Base-by-base conservation (phyloP, 1,284 basidiomycete species). In the Leccinum laetum region DNA sequence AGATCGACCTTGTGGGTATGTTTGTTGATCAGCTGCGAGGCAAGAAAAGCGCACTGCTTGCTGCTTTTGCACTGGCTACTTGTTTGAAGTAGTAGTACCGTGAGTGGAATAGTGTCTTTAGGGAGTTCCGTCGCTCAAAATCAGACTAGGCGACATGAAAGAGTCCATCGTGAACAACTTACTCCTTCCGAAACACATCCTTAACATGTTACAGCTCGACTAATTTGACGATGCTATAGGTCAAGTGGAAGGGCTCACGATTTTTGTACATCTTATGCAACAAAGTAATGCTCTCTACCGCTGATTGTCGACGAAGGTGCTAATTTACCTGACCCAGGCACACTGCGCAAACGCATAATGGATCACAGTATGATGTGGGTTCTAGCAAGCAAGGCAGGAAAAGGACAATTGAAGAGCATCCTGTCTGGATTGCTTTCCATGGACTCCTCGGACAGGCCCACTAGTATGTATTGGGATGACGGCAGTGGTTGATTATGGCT, bases 401-500 rank as follows among this genome's bases (percentile, higher is more conserved):
- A 53, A 7, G 65, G 72, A 0, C 62, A 60, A 6, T 1, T 49
- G 46, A 49, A 49, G 24, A 24, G 24, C 24, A 24, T 24, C 24
- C 44, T 46, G n/a, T 46, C 10, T 60, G 65, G 71, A 56, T n/a
- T 73, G 11, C 64, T 73, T 32, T 24, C 24, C n/a, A 61, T 72
- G 61, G 62, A 73, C 3, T 24, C 24, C 24, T 24, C 24, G 24
- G 24, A 24, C 24, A 73, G 46, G 2, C 58, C 66, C 6, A 41
- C 14, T 52, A 63, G 71, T 75, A 49, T 6, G 68, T 29, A 2
- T 39, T 18, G 0, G 14, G 13, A 55, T 37, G 49, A 21, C 21
- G 2, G 11, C 29, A 10, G 49, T 18, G 2, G 37, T 46, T 29
- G 11, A 41, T 16, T 41, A 41, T 16, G 39, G 14, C 24, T 24